Conservation (phyloP, 768 basidiomycete species). For the Megacollybia marginata region DNA sequence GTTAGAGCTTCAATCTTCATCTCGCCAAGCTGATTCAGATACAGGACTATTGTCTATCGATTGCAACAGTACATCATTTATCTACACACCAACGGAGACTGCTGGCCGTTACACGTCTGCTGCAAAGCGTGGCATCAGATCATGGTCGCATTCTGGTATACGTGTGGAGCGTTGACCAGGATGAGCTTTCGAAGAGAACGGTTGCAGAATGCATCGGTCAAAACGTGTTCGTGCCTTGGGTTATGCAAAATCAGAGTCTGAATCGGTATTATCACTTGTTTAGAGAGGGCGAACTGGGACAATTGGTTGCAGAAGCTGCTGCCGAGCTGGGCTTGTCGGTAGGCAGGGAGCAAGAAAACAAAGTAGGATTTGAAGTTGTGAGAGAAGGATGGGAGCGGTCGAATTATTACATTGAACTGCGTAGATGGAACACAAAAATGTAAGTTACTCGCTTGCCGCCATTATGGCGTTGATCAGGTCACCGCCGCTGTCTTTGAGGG, state of each 20-base stretch:
- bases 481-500: constrained; percentile 84
- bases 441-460: constrained; percentile 78
- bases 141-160: constrained; percentile 85
- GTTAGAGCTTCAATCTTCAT: constrained; percentile 29
- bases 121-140: constrained; percentile 54
- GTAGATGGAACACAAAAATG: constrained; percentile 22
- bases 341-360: constrained; percentile 19
- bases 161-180: constrained; percentile 97
- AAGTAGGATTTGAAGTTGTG: constrained; percentile 55
- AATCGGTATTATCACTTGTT: constrained; percentile 98
- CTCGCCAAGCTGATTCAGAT: neutral
- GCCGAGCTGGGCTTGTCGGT: constrained; percentile 45
- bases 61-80: constrained; percentile 96
- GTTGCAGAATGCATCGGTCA: constrained; percentile 40
- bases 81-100: constrained; percentile 71
- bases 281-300: constrained; percentile 64
- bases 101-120: constrained; percentile 61
- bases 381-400: constrained; percentile 83
- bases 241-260: constrained; percentile 49
- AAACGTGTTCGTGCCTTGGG: constrained; percentile 92
- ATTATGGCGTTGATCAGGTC: constrained; percentile 97
- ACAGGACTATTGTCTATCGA: constrained; percentile 94
- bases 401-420: constrained; percentile 79
- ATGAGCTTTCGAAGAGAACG: constrained; percentile 69
- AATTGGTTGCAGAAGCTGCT: constrained; percentile 59